Evolutionary conservation across 371 early-diverging fungal species (phyloP).

Genomic region (Syncephalastrum racemosum): DNA sequence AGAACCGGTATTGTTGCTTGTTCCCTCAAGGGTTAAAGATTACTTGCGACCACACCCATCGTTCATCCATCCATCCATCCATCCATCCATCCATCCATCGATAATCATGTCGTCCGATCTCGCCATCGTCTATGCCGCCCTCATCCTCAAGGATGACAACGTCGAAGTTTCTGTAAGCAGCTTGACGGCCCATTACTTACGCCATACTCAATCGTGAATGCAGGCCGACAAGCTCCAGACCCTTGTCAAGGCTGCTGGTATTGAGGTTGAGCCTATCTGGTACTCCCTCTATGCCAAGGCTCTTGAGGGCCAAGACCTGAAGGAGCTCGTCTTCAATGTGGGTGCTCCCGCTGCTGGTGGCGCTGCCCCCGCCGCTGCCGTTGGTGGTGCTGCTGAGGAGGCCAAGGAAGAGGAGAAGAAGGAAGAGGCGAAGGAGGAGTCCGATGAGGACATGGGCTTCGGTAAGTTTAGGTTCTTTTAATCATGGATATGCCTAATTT

Average conservation of each 20-base stretch:
- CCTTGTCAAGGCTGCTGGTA: constrained; percentile 88
- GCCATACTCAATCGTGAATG: constrained; percentile 83
- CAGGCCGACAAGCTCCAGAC: constrained; percentile 94
- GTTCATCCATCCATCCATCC: constrained; percentile 8
- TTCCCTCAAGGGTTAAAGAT: too few species aligned
- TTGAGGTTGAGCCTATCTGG: constrained; percentile 94
- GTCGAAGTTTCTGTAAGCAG: constrained; percentile 92
- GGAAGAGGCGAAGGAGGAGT: constrained; percentile 83
- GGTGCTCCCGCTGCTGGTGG: constrained; percentile 81
- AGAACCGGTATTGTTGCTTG: too few species aligned
- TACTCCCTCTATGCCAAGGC: constrained; percentile 96
- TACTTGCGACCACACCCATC: too few species aligned
- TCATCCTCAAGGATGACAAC: constrained; percentile 97
- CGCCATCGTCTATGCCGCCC: constrained; percentile 95
- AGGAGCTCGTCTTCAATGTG: constrained; percentile 87
- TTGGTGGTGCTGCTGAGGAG: constrained; percentile 53
- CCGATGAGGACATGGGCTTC: constrained; percentile 92
- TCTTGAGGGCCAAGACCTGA: constrained; percentile 89
- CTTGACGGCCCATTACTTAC: constrained; percentile 81
- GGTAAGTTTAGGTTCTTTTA: constrained; percentile 46
- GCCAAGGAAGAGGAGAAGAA: constrained; percentile 64
- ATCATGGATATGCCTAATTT: too few species aligned
- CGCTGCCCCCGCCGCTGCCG: constrained; percentile 58
- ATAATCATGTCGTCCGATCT: constrained; percentile 75
- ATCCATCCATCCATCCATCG: constrained; percentile 17